These are phyloP conservation scores for Russula sp. DNA, from an alignment of 768 basidiomycete genomes.

Conservation along the genomic window DNA sequence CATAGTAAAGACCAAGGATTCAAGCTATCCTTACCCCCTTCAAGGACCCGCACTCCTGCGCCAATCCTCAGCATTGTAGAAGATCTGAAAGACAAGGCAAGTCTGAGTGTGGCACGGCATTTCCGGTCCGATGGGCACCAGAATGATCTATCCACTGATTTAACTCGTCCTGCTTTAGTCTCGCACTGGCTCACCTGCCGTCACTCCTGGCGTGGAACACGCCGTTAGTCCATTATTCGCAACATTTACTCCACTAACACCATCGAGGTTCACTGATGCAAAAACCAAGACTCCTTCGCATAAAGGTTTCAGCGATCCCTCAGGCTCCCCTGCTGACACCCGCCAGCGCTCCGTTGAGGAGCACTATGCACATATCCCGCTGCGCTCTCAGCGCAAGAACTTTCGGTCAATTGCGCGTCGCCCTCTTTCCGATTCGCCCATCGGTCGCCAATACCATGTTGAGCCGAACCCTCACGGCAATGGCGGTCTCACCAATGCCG, in stretches of 20 bases:
- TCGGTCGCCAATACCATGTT: constrained; percentile 38
- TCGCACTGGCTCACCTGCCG: constrained; percentile 40
- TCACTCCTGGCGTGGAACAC: constrained; percentile 38
- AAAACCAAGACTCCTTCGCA: constrained; percentile 15
- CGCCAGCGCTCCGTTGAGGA: constrained; percentile 28
- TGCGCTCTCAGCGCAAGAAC: constrained; percentile 43
- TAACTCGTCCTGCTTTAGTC: constrained; percentile 24
- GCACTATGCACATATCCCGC: constrained; percentile 32
- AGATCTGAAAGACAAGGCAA: constrained; percentile 64
- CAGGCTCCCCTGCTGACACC: constrained; percentile 20
- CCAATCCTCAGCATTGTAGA: constrained; percentile 72
- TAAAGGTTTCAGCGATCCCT: constrained; percentile 24
- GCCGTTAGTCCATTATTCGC: constrained; percentile 53
- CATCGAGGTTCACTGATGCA: constrained; percentile 18
- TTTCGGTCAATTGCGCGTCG: constrained; percentile 49
- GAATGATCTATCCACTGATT: constrained; percentile 1
- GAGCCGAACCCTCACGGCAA: constrained; percentile 71
- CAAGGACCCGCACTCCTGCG: constrained; percentile 28
- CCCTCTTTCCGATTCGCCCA: constrained; percentile 32
- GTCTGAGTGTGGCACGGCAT: constrained; percentile 11
- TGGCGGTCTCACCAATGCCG: constrained; percentile 77
- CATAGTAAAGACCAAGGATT: constrained; percentile 15
- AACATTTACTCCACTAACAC: constrained; percentile 25
- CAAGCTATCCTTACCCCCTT: constrained; percentile 19
- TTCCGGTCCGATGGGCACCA: constrained; percentile 2